Conservation (phyloP, 1,139 yeast species). For the Magnusiomyces tetraspermus region DNA sequence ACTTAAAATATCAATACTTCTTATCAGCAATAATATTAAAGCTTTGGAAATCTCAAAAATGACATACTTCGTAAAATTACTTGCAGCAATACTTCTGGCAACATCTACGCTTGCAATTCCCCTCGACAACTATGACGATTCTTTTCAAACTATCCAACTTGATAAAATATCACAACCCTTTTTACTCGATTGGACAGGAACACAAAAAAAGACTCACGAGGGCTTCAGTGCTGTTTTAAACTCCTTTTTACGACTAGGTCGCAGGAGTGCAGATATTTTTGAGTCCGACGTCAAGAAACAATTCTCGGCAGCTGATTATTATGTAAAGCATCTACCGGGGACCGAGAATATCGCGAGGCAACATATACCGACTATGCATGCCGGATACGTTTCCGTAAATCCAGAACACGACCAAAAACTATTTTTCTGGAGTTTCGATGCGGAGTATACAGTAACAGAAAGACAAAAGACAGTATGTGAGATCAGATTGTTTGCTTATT, state of each 20-base stretch:
- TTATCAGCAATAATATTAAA: too few species aligned
- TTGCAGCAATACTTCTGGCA: neutral
- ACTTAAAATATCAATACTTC: neutral
- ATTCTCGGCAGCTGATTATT: constrained; percentile 29
- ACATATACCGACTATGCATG: constrained; percentile 34
- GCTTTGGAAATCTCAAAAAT: too few species aligned
- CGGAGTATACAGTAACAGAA: constrained; percentile 25
- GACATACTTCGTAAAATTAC: neutral
- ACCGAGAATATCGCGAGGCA: constrained; percentile 20
- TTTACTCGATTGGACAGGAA: too few species aligned
- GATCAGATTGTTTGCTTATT: neutral
- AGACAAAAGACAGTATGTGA: constrained; percentile 23
- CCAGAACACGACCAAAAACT: constrained; percentile 50
- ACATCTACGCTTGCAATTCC: neutral
- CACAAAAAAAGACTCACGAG: too few species aligned
- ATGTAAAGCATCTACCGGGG: constrained; percentile 32
- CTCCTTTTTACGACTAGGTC: too few species aligned
- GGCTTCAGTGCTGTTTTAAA: too few species aligned
- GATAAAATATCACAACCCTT: too few species aligned
- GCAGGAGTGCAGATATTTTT: too few species aligned
- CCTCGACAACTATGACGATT: neutral
- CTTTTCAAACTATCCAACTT: neutral
- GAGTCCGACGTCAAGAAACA: too few species aligned
- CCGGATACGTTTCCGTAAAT: constrained; percentile 48
- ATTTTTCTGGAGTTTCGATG: constrained; percentile 61